A percentile compares a stretch with the other conserved stretches of the same genome.
phyloP scores from a whole-genome alignment of 176 grass and related monocot species.

The Puya raimondii region DNA sequence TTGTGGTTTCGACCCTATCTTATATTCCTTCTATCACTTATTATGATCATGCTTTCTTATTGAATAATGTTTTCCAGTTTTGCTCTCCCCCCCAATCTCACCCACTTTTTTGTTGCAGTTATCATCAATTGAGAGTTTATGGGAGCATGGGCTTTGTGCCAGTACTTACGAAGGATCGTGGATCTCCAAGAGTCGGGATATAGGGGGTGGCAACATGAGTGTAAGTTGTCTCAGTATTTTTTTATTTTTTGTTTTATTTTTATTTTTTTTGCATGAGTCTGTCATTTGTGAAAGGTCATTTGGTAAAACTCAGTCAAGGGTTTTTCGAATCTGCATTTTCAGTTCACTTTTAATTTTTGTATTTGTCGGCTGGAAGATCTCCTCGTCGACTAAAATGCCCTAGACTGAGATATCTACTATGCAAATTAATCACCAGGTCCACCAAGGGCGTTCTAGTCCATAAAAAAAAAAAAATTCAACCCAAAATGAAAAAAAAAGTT shows the following conservation, averaged over 20 bases:
- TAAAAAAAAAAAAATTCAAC: no score
- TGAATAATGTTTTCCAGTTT: background rate
- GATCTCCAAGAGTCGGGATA: constrained; percentile 59
- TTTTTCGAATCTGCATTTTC: background rate
- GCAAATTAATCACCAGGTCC: background rate
- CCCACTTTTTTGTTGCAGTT: constrained; percentile 37
- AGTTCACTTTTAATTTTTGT: background rate
- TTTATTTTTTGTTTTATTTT: no score
- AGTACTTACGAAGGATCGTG: constrained; percentile 73
- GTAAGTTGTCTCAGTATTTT: constrained; percentile 20
- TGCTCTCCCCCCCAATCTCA: background rate
- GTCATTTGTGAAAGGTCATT: no score
- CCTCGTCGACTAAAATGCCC: no score
- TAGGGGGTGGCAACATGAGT: constrained; percentile 50
- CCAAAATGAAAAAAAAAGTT: no score
- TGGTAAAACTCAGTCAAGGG: background rate
- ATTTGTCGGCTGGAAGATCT: no score
- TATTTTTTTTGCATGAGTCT: no score
- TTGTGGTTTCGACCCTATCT: no score
- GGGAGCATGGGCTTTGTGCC: constrained; percentile 72
- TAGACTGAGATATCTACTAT: background rate
- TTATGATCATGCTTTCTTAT: background rate
- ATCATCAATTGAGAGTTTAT: constrained; percentile 55
- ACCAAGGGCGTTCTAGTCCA: no score
- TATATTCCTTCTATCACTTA: background rate